Percentiles rank a stretch among this genome's conserved stretches.
Evolutionary conservation across 176 grass and related monocot genomes (phyloP).

Genomic region (Zoysia japonica): DNA sequence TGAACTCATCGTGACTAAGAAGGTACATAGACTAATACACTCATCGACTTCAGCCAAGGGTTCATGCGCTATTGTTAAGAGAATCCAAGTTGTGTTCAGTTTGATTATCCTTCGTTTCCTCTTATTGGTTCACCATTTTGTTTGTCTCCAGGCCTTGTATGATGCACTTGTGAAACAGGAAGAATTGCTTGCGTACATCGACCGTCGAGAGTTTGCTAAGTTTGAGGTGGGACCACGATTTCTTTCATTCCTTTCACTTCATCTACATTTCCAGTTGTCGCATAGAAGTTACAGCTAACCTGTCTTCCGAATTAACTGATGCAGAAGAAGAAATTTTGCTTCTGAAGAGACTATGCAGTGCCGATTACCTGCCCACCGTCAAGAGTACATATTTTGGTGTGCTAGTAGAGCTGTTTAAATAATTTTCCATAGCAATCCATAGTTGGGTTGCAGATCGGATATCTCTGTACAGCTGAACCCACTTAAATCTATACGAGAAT

Average conservation of each 20-base stretch:
- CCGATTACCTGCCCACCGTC: neutral
- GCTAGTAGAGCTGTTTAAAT: conserved; percentile 1
- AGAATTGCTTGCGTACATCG: conserved; percentile 60
- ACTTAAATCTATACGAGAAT: neutral
- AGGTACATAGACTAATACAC: conserved; percentile 30
- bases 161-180: conserved; percentile 62
- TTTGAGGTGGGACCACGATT: conserved; percentile 27
- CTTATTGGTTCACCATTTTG: neutral
- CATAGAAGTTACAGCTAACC: neutral
- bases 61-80: neutral
- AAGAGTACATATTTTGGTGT: conserved; percentile 20
- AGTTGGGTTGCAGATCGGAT: neutral
- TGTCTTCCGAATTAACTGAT: neutral
- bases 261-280: neutral
- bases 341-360: conserved; percentile 6
- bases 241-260: neutral
- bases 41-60: neutral
- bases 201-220: conserved; percentile 53
- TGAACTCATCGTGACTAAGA: conserved; percentile 75
- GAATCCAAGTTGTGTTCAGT: neutral
- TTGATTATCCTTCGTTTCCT: neutral
- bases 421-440: neutral
- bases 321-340: conserved; percentile 50
- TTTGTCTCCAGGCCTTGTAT: conserved; percentile 49
- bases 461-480: conserved; percentile 10